phyloP scores from a whole-genome alignment of 2,329 filamentous ascomycete genomes.

The Coniochaeta pulveracea region DNA sequence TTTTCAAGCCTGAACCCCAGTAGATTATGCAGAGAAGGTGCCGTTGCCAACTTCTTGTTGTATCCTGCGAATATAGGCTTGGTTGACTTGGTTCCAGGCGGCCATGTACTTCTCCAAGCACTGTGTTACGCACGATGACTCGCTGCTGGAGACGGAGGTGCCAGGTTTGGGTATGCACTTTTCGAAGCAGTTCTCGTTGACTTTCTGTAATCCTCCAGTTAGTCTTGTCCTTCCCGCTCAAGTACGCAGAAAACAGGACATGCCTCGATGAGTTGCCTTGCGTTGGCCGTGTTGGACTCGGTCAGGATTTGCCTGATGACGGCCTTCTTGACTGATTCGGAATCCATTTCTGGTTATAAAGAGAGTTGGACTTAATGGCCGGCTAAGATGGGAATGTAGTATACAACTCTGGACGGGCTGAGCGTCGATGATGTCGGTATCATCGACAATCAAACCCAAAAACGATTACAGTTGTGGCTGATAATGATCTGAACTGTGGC shows the following conservation, averaged over 20 bases:
- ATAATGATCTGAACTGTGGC: slow-evolving; percentile 3
- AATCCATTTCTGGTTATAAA: slow-evolving; percentile 5
- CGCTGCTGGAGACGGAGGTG: slow-evolving; percentile 51
- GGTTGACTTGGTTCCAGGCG: slow-evolving; percentile 66
- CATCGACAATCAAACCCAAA: no score
- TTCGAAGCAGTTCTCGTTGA: slow-evolving; percentile 73
- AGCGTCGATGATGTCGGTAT: background rate
- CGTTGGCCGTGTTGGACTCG: slow-evolving; percentile 57
- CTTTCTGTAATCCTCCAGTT: slow-evolving; percentile 41
- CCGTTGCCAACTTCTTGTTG: slow-evolving; percentile 41
- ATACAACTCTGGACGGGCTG: background rate
- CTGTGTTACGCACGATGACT: slow-evolving; percentile 58
- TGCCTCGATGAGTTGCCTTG: slow-evolving; percentile 60
- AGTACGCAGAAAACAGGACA: slow-evolving; percentile 10
- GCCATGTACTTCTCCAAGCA: slow-evolving; percentile 83
- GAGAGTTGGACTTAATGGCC: background rate
- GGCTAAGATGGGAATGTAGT: no score
- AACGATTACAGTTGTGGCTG: background rate
- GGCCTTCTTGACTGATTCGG: slow-evolving; percentile 41
- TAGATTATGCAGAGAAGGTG: slow-evolving; percentile 5
- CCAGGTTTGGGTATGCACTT: slow-evolving; percentile 65
- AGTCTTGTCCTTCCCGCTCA: background rate
- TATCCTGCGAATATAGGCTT: slow-evolving; percentile 52
- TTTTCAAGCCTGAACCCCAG: no score
- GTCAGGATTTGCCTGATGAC: slow-evolving; percentile 54